Percentiles rank a stretch among this genome's conserved stretches.
phyloP scores from a whole-genome alignment of 208 protist species.

The Trypanosoma theileri region DNA sequence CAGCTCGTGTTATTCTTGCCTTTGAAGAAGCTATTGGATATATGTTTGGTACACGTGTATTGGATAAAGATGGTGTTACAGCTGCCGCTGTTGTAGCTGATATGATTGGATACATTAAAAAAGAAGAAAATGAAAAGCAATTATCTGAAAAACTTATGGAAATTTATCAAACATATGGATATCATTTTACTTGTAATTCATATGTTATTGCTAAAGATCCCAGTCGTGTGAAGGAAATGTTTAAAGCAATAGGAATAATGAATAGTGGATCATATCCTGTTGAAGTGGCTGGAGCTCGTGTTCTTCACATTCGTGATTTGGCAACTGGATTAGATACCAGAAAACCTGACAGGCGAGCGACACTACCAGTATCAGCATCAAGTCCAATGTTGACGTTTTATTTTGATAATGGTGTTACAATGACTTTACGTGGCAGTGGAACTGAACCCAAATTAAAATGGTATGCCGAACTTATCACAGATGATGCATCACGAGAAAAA shows the following conservation, averaged over 20 bases:
- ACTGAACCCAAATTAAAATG: conserved; percentile 99
- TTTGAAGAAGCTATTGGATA: conserved; percentile 98
- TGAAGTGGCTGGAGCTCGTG: conserved; percentile 51
- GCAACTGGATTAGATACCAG: conserved; percentile 83
- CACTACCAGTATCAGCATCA: conserved; percentile 57
- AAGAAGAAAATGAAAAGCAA: conserved; percentile 37
- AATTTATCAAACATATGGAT: conserved; percentile 88
- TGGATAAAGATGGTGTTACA: conserved; percentile 98
- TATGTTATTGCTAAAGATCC: conserved; percentile 94
- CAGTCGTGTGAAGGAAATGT: conserved; percentile 73
- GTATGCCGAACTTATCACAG: conserved; percentile 68
- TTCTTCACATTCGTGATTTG: conserved; percentile 90
- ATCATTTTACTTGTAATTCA: conserved; percentile 87
- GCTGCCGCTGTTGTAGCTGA: conserved; percentile 92
- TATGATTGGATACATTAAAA: conserved; percentile 73
- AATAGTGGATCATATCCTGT: conserved; percentile 43
- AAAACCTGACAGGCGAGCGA: conserved; percentile 56
- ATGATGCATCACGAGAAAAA: conserved; percentile 23
- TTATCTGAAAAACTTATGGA: conserved; percentile 60
- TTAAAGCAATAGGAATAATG: conserved; percentile 68
- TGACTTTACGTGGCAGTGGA: conserved; percentile 95
- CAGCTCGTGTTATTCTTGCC: conserved; percentile 59
- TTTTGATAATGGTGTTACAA: conserved; percentile 89
- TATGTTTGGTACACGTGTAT: conserved; percentile 88
- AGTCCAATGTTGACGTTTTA: conserved; percentile 96